A percentile compares a stretch with the other conserved stretches of the same genome.
Evolutionary conservation across 495 filamentous ascomycete species (phyloP).

Genomic region (Aspergillus olivimuriae): DNA sequence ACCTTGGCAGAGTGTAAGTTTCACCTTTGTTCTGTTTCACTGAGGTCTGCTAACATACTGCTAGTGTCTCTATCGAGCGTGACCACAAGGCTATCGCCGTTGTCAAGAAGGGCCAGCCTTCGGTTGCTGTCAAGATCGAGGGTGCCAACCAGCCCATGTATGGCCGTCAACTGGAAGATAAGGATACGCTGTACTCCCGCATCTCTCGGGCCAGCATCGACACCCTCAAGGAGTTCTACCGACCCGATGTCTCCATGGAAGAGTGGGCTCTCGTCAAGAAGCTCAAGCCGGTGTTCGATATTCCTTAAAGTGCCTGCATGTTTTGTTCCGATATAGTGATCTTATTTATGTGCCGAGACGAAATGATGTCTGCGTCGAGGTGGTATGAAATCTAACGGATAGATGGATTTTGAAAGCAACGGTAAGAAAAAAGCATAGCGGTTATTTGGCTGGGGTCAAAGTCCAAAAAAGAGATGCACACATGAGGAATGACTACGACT

Average conservation of each 20-base stretch:
- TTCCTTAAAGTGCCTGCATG: conserved; percentile 48
- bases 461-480: conserved; percentile 4
- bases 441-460: not conserved
- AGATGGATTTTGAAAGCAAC: not conserved
- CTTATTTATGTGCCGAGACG: conserved; percentile 6
- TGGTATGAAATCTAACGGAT: conserved; percentile 4
- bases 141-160: conserved; percentile 91
- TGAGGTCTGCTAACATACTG: conserved; percentile 7
- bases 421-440: not conserved
- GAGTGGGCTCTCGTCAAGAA: conserved; percentile 91
- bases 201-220: conserved; percentile 88
- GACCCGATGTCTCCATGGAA: conserved; percentile 82
- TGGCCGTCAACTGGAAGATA: conserved; percentile 91
- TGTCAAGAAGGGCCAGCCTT: conserved; percentile 93
- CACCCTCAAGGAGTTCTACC: conserved; percentile 92
- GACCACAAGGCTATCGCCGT: conserved; percentile 91
- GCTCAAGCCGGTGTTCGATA: conserved; percentile 91
- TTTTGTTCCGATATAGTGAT: conserved; percentile 8
- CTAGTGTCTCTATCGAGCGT: conserved; percentile 85
- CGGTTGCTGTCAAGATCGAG: conserved; percentile 97
- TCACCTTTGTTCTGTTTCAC: not conserved
- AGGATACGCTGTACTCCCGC: conserved; percentile 77
- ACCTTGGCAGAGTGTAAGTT: conserved; percentile 91
- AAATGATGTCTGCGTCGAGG: conserved; percentile 3
- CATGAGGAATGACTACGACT: conserved; percentile 26